These are phyloP conservation scores for Geotrichum aggregatum DNA, from an alignment of 1,139 yeast genomes.

Conservation along the genomic window DNA sequence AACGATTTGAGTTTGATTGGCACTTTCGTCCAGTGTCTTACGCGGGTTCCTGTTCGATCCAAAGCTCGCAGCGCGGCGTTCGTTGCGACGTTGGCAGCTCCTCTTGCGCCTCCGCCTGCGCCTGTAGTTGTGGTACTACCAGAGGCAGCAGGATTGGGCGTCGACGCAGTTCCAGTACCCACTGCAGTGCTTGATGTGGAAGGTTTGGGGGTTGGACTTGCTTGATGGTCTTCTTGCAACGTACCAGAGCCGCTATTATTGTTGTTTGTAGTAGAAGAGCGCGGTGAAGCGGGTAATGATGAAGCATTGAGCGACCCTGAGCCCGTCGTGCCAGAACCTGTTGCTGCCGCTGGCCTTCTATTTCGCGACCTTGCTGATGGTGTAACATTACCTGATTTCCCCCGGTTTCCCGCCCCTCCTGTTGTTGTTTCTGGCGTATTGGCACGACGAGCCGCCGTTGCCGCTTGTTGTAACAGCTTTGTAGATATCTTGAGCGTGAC, in stretches of 20 bases:
- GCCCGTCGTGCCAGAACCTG: constrained; percentile 2
- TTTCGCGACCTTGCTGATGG: not conserved
- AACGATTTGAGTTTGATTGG: constrained; percentile 52
- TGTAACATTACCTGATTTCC: not conserved
- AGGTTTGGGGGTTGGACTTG: constrained; percentile 9
- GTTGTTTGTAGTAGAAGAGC: constrained; percentile 17
- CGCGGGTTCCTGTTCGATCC: constrained; percentile 51
- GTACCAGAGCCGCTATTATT: no score
- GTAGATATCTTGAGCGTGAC: constrained; percentile 18
- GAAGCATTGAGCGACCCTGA: constrained; percentile 6
- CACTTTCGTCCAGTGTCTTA: constrained; percentile 51
- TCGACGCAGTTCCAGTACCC: constrained; percentile 8
- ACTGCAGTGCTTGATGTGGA: constrained; percentile 19
- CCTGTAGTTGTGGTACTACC: not conserved
- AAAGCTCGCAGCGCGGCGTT: constrained; percentile 36
- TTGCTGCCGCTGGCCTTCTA: not conserved
- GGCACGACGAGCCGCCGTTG: not conserved
- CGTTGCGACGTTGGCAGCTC: constrained; percentile 25
- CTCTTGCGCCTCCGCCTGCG: constrained; percentile 19
- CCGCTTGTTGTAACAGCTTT: constrained; percentile 14
- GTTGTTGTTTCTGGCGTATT: not conserved
- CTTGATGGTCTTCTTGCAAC: not conserved
- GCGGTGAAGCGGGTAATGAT: constrained; percentile 12
- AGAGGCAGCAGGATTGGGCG: constrained; percentile 15
- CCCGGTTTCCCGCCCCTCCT: not conserved